Evolutionary conservation across 208 protist genomes (phyloP).

Genomic region (Acanthamoeba triangularis): DNA sequence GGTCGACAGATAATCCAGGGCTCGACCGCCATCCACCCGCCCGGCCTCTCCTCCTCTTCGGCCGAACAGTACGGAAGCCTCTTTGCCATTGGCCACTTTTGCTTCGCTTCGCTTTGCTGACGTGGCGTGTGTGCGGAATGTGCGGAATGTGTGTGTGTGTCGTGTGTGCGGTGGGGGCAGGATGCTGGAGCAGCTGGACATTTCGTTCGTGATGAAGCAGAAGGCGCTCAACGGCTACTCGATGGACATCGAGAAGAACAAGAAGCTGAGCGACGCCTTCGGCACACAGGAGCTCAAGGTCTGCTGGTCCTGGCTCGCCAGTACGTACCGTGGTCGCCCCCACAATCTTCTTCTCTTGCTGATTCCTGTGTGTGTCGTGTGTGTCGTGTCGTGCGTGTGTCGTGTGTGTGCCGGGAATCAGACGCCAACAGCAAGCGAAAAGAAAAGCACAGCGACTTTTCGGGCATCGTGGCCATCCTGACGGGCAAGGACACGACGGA

Average conservation of each 20-base stretch:
- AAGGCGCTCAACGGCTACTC: conserved; percentile 81
- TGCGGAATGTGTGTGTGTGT: neutral
- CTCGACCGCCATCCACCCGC: conserved; percentile 6
- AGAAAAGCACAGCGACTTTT: conserved; percentile 48
- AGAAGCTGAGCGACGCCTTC: conserved; percentile 58
- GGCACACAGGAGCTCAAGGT: conserved; percentile 43
- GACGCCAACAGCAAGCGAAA: conserved; percentile 32
- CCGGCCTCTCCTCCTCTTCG: conserved; percentile 26
- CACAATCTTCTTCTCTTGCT: neutral
- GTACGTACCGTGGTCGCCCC: neutral
- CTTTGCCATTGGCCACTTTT: neutral
- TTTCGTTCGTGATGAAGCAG: conserved; percentile 82
- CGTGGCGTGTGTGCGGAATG: too few relatives aligned
- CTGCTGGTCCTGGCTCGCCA: conserved; percentile 75
- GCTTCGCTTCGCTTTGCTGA: neutral
- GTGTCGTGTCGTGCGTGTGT: too few relatives aligned
- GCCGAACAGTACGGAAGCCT: neutral
- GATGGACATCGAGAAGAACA: conserved; percentile 77
- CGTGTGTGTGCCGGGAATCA: neutral
- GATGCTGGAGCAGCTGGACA: conserved; percentile 83
- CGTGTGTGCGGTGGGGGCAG: neutral
- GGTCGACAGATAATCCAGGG: conserved; percentile 71
- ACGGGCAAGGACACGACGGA: neutral
- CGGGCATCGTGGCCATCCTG: conserved; percentile 21
- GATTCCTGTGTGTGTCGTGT: too few relatives aligned